Evolutionary conservation across 179 eudicot genomes (phyloP), one percentile per base, ranked within the genome.

Genomic region (Beta lomatogona): DNA sequence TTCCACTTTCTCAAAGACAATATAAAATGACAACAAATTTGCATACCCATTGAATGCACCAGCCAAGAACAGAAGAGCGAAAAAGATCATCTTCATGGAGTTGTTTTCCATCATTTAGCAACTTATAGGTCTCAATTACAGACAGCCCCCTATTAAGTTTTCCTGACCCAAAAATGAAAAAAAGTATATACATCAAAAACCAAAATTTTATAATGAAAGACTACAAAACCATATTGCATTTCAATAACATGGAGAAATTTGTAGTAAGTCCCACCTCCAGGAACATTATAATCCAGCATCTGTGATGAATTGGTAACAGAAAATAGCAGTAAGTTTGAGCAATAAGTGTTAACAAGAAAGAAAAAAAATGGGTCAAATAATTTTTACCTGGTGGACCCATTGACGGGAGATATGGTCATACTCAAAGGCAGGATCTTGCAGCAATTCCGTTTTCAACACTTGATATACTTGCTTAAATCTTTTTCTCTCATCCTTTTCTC

Each of bases 1-100:
- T 36, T 36, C 4, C 4, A 36, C 3, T 36, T 36, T 36, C 41
- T 36, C 41, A 36, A 36, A 2, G 41, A 36, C 4, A 36, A 36
- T 36, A 36, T 3, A 36, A 36, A 36, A 36, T 36, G 41, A 36
- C 41, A 36, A 36, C 41, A 36, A 36, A 36, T 2, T 36, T 36
- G 59, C 50, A 31, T 88, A 92, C 97, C 97, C 94, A 93, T 86
- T 93, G 94, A 78, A 93, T 88, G 87, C 97, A 93, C 97, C 97
- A 93, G 52, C 95, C 95, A 74, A 93, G 94, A 16, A 91, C 86
- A 82, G 86, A 77, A 44, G 94, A 87, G 36, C 87, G 91, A 71
- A 93, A 91, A 66, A 88, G 58, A 28, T 90, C 91, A 22, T 89
- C 88, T 66, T 87, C 86, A 11, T 86, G 66, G 28, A 89, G 77